A percentile compares a stretch with the other conserved stretches of the same genome.
Evolutionary conservation across 257 asterid species (phyloP).

Genomic region (Orobanche coerulescens): DNA sequence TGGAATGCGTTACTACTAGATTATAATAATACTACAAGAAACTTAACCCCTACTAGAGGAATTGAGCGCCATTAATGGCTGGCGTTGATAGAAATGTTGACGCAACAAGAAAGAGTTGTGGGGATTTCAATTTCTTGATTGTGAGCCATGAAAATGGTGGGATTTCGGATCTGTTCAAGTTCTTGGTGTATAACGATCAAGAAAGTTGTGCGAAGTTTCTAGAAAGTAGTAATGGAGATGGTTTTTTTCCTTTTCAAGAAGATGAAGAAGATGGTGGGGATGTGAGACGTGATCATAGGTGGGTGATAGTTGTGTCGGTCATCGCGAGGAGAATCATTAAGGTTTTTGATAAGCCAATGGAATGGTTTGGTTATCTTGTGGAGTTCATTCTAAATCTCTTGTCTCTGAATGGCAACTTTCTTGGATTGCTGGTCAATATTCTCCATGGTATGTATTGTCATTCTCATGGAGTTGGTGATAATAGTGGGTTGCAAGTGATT

Average conservation of each 20-base stretch:
- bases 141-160: slow-evolving; percentile 63
- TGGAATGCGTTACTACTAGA: too few relatives aligned
- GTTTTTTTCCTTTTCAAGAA: slow-evolving; percentile 19
- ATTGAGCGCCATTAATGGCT: slow-evolving; percentile 20
- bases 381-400: slow-evolving; percentile 73
- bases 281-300: slow-evolving; percentile 41
- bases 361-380: slow-evolving; percentile 52
- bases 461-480: neutral
- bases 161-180: slow-evolving; percentile 47
- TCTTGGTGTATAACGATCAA: slow-evolving; percentile 35
- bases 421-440: slow-evolving; percentile 42
- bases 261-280: slow-evolving; percentile 16
- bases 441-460: slow-evolving; percentile 41
- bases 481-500: neutral
- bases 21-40: too few relatives aligned
- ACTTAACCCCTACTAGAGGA: neutral
- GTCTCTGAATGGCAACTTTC: slow-evolving; percentile 54
- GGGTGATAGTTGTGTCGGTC: slow-evolving; percentile 75
- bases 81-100: slow-evolving; percentile 1
- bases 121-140: slow-evolving; percentile 41
- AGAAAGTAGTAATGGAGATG: slow-evolving; percentile 25
- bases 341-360: slow-evolving; percentile 63
- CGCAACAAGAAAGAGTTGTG: neutral
- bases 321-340: slow-evolving; percentile 53
- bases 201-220: slow-evolving; percentile 53